Base-by-base conservation (phyloP, 345 rosid genomes). In the Cardamine resedifolia region DNA sequence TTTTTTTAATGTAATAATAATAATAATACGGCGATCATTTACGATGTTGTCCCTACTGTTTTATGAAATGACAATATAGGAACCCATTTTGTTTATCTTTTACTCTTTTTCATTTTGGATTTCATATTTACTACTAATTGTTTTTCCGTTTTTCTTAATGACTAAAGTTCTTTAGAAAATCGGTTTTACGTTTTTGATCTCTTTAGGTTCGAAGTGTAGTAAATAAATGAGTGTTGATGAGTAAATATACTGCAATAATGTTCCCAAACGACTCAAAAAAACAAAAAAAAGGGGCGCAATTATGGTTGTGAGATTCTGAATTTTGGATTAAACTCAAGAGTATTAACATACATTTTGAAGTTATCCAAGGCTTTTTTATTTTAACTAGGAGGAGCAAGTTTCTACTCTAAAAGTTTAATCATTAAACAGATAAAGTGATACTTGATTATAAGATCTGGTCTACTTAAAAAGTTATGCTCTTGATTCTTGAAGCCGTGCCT, bases 41-140 rank as follows among this genome's bases (percentile, higher is more conserved):
- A 88, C 98, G 34, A 56, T 23, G 0, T 24, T 81, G 56, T 74
- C 93, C 92, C 88, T 80, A 38, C 49, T 43, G 4, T 58, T 52
- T 20, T 7, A 0, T 67, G 65, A 83, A 84, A 79, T 85, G 81
- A 87, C 95, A 75, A 52, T 28, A 51, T 78, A 60, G 77, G 67
- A 71, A 16, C 55, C 79, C 58, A 51, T 36, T 12, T 16, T 16
- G 1, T 27, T 68, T 56, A 2, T 21, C 14, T 30, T 50, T 65
- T 5, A 26, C 52, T 39, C 45, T 59, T n/a, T 1, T 14, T 41
- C 45, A 15, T 15, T 41, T 43, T 43, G 0, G 48, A 43, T 43
- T 43, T 20, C 45, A 38, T 38, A 1, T 1, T 34, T 9, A n/a
- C n/a, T n/a, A n/a, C n/a, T n/a, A n/a, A n/a, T 33, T 33, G 10